Percentiles rank a stretch among this genome's conserved stretches.
These are phyloP conservation scores for Solanum corneliomulleri DNA, from an alignment of 257 asterid species.

Conservation along the genomic window DNA sequence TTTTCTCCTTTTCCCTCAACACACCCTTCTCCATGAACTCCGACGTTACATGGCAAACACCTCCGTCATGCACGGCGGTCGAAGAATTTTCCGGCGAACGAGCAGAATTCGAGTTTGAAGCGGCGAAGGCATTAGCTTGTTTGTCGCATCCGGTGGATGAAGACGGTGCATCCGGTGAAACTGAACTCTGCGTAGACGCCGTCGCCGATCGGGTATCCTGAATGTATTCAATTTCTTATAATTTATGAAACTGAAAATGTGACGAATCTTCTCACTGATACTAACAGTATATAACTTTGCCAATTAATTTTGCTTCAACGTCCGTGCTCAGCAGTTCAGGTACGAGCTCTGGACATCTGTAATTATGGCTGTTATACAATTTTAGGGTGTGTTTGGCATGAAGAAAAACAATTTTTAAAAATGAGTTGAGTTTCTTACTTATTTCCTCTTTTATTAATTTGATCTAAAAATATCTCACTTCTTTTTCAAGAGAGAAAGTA, in stretches of 20 bases:
- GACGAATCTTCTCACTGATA: background rate
- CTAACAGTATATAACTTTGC: background rate
- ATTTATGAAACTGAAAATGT: background rate
- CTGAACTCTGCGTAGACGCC: background rate
- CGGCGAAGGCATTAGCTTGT: constrained; percentile 43
- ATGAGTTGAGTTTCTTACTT: too few species aligned
- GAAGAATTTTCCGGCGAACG: background rate
- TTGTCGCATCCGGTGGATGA: constrained; percentile 6
- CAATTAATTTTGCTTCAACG: background rate
- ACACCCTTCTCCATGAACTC: background rate
- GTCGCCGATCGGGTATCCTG: too few species aligned
- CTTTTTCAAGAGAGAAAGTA: too few species aligned
- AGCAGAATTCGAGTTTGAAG: constrained; percentile 32
- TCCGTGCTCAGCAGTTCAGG: background rate
- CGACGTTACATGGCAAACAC: background rate
- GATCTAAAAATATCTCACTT: too few species aligned
- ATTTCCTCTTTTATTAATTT: too few species aligned
- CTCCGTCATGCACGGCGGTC: background rate
- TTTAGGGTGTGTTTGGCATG: background rate
- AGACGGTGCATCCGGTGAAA: background rate
- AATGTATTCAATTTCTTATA: background rate
- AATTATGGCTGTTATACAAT: background rate
- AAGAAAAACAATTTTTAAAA: background rate
- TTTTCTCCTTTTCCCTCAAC: background rate
- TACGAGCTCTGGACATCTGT: background rate